Evolutionary conservation across 768 basidiomycete species (phyloP).

Genomic region (Suillus spraguei): DNA sequence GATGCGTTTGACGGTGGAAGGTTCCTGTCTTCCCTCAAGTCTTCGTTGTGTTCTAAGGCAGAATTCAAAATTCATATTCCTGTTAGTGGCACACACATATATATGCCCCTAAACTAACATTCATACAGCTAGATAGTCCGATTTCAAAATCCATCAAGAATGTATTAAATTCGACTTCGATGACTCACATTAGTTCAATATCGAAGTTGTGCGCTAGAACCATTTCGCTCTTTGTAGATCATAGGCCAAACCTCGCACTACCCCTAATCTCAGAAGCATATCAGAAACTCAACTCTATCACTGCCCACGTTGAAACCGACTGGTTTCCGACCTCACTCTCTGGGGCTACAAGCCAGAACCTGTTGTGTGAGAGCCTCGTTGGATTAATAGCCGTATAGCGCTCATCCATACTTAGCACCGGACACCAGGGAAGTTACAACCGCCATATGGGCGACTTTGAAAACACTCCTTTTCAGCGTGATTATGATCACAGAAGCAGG

Average conservation of each 20-base stretch:
- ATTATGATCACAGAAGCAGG: constrained; percentile 70
- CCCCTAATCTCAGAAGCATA: constrained; percentile 31
- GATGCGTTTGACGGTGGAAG: constrained; percentile 58
- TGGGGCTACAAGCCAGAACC: constrained; percentile 20
- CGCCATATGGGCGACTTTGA: constrained; percentile 68
- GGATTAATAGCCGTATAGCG: constrained; percentile 11
- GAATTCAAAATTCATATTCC: constrained; percentile 23
- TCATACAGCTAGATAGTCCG: constrained; percentile 34
- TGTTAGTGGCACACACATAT: constrained; percentile 12
- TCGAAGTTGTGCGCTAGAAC: constrained; percentile 41
- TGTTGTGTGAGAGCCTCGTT: constrained; percentile 5
- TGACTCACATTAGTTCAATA: constrained; percentile 40
- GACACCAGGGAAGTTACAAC: constrained; percentile 47
- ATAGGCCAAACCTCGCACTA: constrained; percentile 32
- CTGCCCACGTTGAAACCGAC: constrained; percentile 47
- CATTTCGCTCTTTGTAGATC: constrained; percentile 37
- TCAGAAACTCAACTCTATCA: constrained; percentile 34
- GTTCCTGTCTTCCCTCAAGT: constrained; percentile 50
- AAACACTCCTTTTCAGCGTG: constrained; percentile 73
- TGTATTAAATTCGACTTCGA: constrained; percentile 37
- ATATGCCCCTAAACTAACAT: constrained; percentile 9
- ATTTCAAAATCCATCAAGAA: constrained; percentile 37
- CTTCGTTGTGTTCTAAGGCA: constrained; percentile 31
- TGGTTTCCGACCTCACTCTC: constrained; percentile 47
- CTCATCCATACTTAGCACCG: constrained; percentile 34